Evolutionary conservation across 257 asterid genomes (phyloP).

Genomic region (Nicotiana attenuata): DNA sequence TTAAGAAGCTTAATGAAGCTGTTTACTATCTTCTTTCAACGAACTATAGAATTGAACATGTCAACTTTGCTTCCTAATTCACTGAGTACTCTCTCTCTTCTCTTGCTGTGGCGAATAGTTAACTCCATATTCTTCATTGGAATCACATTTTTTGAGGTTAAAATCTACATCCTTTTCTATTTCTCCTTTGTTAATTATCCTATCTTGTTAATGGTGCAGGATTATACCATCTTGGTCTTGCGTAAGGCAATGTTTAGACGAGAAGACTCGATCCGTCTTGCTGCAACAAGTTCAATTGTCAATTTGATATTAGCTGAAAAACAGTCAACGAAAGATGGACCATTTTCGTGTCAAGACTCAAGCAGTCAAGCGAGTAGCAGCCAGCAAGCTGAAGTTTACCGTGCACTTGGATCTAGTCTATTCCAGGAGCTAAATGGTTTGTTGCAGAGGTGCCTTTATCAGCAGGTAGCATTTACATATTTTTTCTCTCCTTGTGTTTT

Average conservation of each 20-base stretch:
- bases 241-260: slow-evolving; percentile 87
- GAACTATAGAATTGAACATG: not conserved
- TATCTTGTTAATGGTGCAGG: slow-evolving; percentile 35
- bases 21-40: not conserved
- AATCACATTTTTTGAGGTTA: not conserved
- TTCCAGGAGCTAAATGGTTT: slow-evolving; percentile 79
- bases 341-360: slow-evolving; percentile 75
- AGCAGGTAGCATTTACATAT: slow-evolving; percentile 49
- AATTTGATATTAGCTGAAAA: slow-evolving; percentile 65
- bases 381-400: slow-evolving; percentile 61
- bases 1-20: not conserved
- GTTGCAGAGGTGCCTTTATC: slow-evolving; percentile 83
- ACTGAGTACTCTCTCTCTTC: not conserved
- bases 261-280: slow-evolving; percentile 70
- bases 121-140: not conserved
- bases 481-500: slow-evolving; percentile 9
- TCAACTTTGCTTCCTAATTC: not conserved
- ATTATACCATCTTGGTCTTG: slow-evolving; percentile 66
- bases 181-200: not conserved
- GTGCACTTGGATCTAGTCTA: slow-evolving; percentile 40
- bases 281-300: slow-evolving; percentile 60
- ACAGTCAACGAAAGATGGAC: slow-evolving; percentile 45
- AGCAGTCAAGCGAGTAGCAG: slow-evolving; percentile 92
- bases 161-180: not conserved
- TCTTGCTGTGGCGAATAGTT: not conserved